Conservation (phyloP, 306 rosid genomes). For the Mucuna pruriens region DNA sequence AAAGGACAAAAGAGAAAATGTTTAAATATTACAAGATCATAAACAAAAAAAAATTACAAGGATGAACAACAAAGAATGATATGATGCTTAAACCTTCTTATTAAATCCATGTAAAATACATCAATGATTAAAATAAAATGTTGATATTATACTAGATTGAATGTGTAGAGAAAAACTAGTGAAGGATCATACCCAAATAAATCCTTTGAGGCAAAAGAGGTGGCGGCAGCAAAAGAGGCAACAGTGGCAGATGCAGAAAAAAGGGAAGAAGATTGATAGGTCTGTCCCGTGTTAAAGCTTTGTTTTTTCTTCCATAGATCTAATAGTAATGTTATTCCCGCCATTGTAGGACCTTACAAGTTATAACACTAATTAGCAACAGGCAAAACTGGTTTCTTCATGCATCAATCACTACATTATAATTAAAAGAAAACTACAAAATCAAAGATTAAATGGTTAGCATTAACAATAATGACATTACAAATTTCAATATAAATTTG, state of each 20-base stretch:
- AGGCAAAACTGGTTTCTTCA: not conserved
- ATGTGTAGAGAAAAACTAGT: not conserved
- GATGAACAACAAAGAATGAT: no score
- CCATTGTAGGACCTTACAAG: conserved; percentile 55
- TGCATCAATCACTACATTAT: not conserved
- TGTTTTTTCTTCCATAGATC: conserved; percentile 78
- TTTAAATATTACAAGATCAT: no score
- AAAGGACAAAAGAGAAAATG: no score
- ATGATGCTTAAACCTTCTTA: not conserved
- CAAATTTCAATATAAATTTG: not conserved
- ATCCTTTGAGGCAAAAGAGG: conserved; percentile 63
- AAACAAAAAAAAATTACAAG: no score
- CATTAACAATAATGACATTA: not conserved
- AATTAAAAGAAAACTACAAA: not conserved
- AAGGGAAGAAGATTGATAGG: conserved; percentile 61
- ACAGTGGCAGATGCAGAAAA: conserved; percentile 73
- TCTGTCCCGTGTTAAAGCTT: conserved; percentile 44
- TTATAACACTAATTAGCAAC: conserved; percentile 10
- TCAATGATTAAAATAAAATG: conserved; percentile 11
- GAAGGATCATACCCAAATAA: conserved; percentile 61
- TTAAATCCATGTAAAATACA: not conserved
- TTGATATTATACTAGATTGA: not conserved
- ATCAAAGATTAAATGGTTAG: not conserved
- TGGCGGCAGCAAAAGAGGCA: conserved; percentile 64
- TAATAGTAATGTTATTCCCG: conserved; percentile 70